Conservation (phyloP, 2,329 filamentous ascomycete species). For the Huntiella decipiens region DNA sequence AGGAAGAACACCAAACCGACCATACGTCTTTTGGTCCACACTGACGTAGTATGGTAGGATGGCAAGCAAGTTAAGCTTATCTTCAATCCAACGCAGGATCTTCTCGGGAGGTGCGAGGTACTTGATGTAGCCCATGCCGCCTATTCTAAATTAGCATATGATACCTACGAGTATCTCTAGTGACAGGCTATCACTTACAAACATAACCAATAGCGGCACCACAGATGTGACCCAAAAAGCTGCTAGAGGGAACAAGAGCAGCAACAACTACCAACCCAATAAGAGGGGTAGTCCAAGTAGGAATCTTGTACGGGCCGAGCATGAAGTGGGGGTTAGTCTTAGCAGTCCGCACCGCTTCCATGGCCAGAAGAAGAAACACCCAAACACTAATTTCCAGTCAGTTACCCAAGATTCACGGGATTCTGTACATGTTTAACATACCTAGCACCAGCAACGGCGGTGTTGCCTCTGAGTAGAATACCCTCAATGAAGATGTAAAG, state of each 20-base stretch:
- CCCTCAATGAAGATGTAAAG: constrained; percentile 66
- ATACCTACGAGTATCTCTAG: background rate
- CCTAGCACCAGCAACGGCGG: constrained; percentile 66
- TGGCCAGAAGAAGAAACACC: constrained; percentile 73
- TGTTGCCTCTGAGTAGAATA: constrained; percentile 51
- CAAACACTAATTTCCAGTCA: constrained; percentile 44
- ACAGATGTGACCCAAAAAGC: constrained; percentile 70
- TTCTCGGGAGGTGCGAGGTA: constrained; percentile 80
- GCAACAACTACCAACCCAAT: constrained; percentile 54
- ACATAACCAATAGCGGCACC: constrained; percentile 71
- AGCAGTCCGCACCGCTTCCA: constrained; percentile 74
- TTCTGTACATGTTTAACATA: constrained; percentile 22
- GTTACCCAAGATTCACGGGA: background rate
- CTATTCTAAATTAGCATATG: constrained; percentile 24
- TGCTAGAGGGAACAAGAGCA: constrained; percentile 62
- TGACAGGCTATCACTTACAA: constrained; percentile 35
- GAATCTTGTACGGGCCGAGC: constrained; percentile 46
- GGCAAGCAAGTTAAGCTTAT: constrained; percentile 66
- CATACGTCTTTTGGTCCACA: constrained; percentile 89
- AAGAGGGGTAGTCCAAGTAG: constrained; percentile 84
- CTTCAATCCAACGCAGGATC: constrained; percentile 72
- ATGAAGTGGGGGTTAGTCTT: constrained; percentile 61
- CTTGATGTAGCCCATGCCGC: constrained; percentile 73
- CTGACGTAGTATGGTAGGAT: constrained; percentile 82
- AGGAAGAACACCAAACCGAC: constrained; percentile 75